Percentiles rank a stretch among this genome's conserved stretches.
Conservation (phyloP, 257 asterid species). For the Solanum pennellii region DNA sequence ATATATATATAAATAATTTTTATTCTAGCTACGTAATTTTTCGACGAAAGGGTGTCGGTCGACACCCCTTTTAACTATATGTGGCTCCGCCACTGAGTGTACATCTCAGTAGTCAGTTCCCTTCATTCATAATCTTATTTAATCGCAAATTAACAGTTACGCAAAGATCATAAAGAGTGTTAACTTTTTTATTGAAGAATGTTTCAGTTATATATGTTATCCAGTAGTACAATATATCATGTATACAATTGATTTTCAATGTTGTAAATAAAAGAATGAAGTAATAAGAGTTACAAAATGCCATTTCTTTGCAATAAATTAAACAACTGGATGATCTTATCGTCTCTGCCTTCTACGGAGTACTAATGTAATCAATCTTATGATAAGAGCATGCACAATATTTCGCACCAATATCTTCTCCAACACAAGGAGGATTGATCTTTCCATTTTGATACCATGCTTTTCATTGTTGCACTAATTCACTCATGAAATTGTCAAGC, state of each 20-base stretch:
- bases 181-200: neutral
- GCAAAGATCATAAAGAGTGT: neutral
- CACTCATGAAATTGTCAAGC: too few relatives aligned
- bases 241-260: neutral
- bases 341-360: neutral
- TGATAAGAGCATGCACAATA: neutral
- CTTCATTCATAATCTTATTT: neutral
- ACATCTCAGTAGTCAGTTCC: neutral
- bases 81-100: neutral
- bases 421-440: too few relatives aligned
- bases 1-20: too few relatives aligned
- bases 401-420: too few relatives aligned
- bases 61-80: too few relatives aligned
- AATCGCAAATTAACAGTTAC: neutral
- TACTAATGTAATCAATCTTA: neutral
- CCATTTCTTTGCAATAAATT: neutral
- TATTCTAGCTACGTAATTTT: too few relatives aligned
- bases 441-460: too few relatives aligned
- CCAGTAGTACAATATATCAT: too few relatives aligned
- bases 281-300: neutral
- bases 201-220: neutral
- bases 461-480: too few relatives aligned
- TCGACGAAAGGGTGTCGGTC: too few relatives aligned
- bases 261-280: neutral
- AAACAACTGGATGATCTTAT: too few relatives aligned